Conservation (phyloP, 2,329 filamentous ascomycete genomes). For the Falciphora oryzae region DNA sequence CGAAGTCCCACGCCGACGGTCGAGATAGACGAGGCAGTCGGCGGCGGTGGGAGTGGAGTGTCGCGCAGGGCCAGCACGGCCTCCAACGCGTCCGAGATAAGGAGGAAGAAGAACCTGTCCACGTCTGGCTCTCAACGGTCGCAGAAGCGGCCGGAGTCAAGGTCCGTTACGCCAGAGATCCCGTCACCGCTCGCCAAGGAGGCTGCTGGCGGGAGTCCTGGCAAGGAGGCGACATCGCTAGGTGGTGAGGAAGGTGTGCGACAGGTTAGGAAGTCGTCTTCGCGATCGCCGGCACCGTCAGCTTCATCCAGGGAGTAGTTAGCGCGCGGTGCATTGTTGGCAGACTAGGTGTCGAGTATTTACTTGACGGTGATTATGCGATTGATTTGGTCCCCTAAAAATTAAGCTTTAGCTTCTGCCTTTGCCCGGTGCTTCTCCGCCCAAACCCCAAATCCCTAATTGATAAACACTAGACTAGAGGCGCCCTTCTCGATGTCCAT, state of each 20-base stretch:
- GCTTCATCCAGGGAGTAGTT: slow-evolving; percentile 4
- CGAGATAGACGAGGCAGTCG: slow-evolving; percentile 34
- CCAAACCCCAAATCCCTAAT: not conserved
- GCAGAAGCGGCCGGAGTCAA: slow-evolving; percentile 41
- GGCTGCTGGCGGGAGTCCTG: slow-evolving; percentile 25
- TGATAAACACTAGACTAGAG: not conserved
- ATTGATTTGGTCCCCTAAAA: not conserved
- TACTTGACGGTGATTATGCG: not conserved
- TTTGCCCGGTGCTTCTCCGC: too few relatives aligned
- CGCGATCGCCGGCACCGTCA: slow-evolving; percentile 3
- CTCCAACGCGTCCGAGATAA: slow-evolving; percentile 42
- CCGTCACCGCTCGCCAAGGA: slow-evolving; percentile 48
- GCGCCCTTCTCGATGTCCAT: too few relatives aligned
- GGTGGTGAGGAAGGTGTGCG: not conserved
- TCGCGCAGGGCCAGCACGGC: slow-evolving; percentile 41
- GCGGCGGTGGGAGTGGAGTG: slow-evolving; percentile 24
- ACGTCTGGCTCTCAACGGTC: slow-evolving; percentile 18
- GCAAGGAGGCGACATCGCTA: slow-evolving; percentile 1
- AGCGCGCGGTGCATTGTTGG: not conserved
- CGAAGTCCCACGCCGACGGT: slow-evolving; percentile 43
- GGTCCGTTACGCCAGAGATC: slow-evolving; percentile 49
- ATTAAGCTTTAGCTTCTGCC: not conserved
- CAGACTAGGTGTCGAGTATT: not conserved
- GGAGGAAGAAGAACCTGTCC: slow-evolving; percentile 44
- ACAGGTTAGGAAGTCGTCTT: slow-evolving; percentile 4